A percentile compares a stretch with the other conserved stretches of the same genome.
phyloP scores from a whole-genome alignment of 805 yeast genomes.

The Saturnispora galanensis region DNA sequence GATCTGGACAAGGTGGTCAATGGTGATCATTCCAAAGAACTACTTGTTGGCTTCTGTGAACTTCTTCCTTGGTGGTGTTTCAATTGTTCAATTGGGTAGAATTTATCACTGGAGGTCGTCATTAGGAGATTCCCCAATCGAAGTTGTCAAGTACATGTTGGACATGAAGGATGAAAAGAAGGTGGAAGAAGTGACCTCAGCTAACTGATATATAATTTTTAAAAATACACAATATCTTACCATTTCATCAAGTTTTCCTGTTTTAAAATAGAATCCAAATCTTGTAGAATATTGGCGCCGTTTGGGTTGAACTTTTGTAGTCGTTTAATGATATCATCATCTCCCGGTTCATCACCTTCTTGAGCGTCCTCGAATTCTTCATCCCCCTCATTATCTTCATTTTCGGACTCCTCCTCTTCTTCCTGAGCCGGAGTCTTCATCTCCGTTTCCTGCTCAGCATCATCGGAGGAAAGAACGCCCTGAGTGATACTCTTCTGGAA shows the following conservation, averaged over 20 bases:
- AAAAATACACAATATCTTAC: slow-evolving; percentile 3
- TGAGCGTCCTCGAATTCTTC: slow-evolving; percentile 11
- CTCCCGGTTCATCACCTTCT: slow-evolving; percentile 29
- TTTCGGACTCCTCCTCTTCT: slow-evolving; percentile 22
- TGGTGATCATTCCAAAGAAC: slow-evolving; percentile 85
- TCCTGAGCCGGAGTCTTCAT: slow-evolving; percentile 15
- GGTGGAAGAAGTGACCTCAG: background rate
- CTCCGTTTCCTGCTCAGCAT: slow-evolving; percentile 25
- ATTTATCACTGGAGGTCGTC: slow-evolving; percentile 53
- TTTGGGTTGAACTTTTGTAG: slow-evolving; percentile 30
- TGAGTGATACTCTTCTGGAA: slow-evolving; percentile 15
- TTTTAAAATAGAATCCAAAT: slow-evolving; percentile 19
- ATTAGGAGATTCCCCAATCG: slow-evolving; percentile 52
- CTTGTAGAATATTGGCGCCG: slow-evolving; percentile 21
- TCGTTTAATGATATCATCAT: slow-evolving; percentile 28
- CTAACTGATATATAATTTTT: background rate
- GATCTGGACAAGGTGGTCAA: slow-evolving; percentile 98
- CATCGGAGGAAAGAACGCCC: slow-evolving; percentile 4
- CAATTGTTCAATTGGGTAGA: slow-evolving; percentile 73
- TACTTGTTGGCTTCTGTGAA: slow-evolving; percentile 83
- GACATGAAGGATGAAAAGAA: slow-evolving; percentile 30
- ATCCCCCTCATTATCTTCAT: slow-evolving; percentile 12
- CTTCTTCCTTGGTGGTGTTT: slow-evolving; percentile 85
- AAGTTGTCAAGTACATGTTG: slow-evolving; percentile 49
- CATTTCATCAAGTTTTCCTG: slow-evolving; percentile 20